phyloP scores from a whole-genome alignment of 202 grass and related monocot species.

The Dendrocalamus latiflorus region DNA sequence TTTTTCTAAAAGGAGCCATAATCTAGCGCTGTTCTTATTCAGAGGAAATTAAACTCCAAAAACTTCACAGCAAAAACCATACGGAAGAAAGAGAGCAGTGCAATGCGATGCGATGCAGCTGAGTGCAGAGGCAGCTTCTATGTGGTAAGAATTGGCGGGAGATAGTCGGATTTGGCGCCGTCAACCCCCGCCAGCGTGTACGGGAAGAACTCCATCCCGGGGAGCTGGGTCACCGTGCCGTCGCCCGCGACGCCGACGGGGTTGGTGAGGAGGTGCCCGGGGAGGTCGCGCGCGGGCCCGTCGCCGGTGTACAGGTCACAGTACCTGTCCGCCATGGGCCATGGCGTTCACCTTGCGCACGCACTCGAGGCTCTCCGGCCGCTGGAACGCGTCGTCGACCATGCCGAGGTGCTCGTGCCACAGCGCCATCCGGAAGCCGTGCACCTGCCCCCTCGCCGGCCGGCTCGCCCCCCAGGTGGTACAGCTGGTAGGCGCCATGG shows the following conservation, averaged over 20 bases:
- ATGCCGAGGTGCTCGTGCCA: slow-evolving; percentile 93
- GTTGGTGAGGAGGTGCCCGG: slow-evolving; percentile 87
- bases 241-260: slow-evolving; percentile 52
- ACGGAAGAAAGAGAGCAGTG: neutral
- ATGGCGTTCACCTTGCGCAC: slow-evolving; percentile 76
- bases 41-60: neutral
- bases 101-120: neutral
- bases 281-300: slow-evolving; percentile 55
- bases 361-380: slow-evolving; percentile 62
- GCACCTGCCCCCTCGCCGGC: slow-evolving; percentile 68
- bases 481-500: slow-evolving; percentile 78
- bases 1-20: neutral
- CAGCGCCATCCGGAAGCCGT: slow-evolving; percentile 84
- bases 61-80: neutral
- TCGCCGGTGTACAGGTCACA: slow-evolving; percentile 71
- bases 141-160: slow-evolving; percentile 80
- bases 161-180: slow-evolving; percentile 54
- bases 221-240: slow-evolving; percentile 61
- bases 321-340: slow-evolving; percentile 71
- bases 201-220: slow-evolving; percentile 73
- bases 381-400: slow-evolving; percentile 46
- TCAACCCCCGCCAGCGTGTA: slow-evolving; percentile 67
- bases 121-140: slow-evolving; percentile 17
- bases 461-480: slow-evolving; percentile 39
- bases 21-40: slow-evolving; percentile 6